These are phyloP conservation scores for Malus sieversii DNA, from an alignment of 306 rosid species.

Conservation along the genomic window DNA sequence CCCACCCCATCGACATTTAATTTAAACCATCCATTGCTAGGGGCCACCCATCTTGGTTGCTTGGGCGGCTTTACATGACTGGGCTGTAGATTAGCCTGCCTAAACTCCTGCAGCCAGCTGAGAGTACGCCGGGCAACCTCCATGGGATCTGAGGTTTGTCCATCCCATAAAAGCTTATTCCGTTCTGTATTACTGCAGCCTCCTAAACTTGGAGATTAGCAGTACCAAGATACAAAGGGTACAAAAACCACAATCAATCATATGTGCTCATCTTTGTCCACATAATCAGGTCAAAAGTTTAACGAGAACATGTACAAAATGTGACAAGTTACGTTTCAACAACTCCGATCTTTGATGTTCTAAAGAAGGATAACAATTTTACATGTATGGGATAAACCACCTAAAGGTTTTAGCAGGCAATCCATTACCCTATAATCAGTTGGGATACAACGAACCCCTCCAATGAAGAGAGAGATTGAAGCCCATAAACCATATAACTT, in stretches of 20 bases:
- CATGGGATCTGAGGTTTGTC: too few relatives aligned
- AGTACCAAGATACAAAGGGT: background rate
- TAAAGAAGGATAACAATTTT: background rate
- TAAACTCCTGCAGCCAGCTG: too few relatives aligned
- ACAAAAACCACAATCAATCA: background rate
- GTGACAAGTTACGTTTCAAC: background rate
- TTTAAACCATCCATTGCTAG: too few relatives aligned
- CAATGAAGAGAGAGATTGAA: background rate
- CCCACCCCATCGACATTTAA: too few relatives aligned
- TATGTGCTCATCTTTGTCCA: background rate
- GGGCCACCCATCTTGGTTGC: too few relatives aligned
- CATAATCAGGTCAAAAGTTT: background rate
- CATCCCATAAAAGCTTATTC: too few relatives aligned
- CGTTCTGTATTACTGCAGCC: too few relatives aligned
- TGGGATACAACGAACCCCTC: background rate
- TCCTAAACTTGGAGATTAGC: background rate
- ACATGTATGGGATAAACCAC: background rate
- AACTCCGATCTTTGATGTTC: background rate
- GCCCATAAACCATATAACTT: background rate
- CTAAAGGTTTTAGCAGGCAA: background rate
- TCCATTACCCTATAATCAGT: too few relatives aligned
- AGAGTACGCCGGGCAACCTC: too few relatives aligned
- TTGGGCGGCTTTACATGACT: too few relatives aligned
- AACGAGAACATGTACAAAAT: background rate
- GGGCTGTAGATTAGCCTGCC: too few relatives aligned